Evolutionary conservation across 2,329 filamentous ascomycete species (phyloP), one percentile per base, ranked within the genome.

Genomic region (Cladophialophora psammophila): DNA sequence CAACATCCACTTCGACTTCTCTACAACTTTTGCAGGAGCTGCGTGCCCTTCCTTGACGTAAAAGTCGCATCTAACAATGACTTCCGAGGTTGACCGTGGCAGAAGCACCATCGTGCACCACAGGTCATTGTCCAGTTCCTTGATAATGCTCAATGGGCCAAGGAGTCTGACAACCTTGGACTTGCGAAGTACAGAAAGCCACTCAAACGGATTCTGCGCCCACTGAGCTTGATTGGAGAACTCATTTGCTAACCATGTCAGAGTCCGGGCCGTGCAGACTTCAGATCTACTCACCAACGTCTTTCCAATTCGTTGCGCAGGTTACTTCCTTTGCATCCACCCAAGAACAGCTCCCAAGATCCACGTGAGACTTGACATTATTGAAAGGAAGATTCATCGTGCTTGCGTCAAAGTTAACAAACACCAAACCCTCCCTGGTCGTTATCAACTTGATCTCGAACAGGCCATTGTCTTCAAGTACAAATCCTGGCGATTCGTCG

Each of bases 391-490:
- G 64, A 34, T 69, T 60, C 65, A 71, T 63, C 6, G 69, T 70
- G 31, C 66, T 70, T 5, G 68, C 68, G 34, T 72, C 70, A 26
- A 72, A 70, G 42, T 72, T 72, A 63, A 70, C 68, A 50, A 69
- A 72, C 15, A 72, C 63, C 38, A 72, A 42, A 1, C 70, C 70
- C 26, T 70, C 68, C n/a, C 60, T 63, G 13, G 67, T 70, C 31
- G 60, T 20, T 15, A 69, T 71, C 48, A 64, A 53, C 57, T 69
- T 69, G 42, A 71, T 57, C 55, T 72, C 69, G 66, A 88, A 83
- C 0, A 89, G 80, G 6, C 83, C 80, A 68, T 89, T 88, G 74
- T 85, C 77, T 10, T 79, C 77, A 75, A 83, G 86, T 70, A 87
- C 83, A 71, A 89, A 89, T 8, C 83, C 85, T 1, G 80, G 78